Conservation (phyloP, 2,329 filamentous ascomycete genomes). For the Fusarium devonianum region DNA sequence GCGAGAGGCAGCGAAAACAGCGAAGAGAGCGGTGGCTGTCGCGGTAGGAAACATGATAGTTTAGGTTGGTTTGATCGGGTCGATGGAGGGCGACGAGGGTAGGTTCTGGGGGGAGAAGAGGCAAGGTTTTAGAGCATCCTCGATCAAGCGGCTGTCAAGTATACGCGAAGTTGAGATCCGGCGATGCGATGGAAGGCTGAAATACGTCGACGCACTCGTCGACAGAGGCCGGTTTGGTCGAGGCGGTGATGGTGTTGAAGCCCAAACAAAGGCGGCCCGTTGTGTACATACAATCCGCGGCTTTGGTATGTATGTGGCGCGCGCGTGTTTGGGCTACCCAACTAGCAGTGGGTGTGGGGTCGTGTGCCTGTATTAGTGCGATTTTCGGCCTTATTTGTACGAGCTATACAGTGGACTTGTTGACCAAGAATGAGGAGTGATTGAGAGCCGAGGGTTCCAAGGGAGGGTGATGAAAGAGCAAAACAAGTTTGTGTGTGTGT, state of each 20-base stretch:
- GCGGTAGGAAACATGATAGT: conserved; percentile 33
- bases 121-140: conserved; percentile 28
- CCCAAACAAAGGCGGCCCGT: conserved; percentile 32
- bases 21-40: conserved; percentile 11
- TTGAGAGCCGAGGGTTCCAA: background rate
- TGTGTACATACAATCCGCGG: conserved; percentile 12
- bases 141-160: background rate
- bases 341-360: conserved; percentile 29
- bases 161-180: background rate
- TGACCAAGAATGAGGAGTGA: conserved; percentile 18
- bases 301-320: conserved; percentile 27
- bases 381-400: conserved; percentile 6
- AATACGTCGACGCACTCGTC: conserved; percentile 17
- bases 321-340: conserved; percentile 16
- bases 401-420: conserved; percentile 1
- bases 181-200: conserved; percentile 1
- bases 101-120: background rate
- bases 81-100: background rate
- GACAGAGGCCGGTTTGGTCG: conserved; percentile 23
- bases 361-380: conserved; percentile 30
- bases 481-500: background rate
- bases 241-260: conserved; percentile 26
- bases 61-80: conserved; percentile 6
- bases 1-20: conserved; percentile 11
- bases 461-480: background rate